Percentiles rank a stretch among this genome's conserved stretches.
Conservation (phyloP, 345 rosid genomes). For the Lepidium didymum region DNA sequence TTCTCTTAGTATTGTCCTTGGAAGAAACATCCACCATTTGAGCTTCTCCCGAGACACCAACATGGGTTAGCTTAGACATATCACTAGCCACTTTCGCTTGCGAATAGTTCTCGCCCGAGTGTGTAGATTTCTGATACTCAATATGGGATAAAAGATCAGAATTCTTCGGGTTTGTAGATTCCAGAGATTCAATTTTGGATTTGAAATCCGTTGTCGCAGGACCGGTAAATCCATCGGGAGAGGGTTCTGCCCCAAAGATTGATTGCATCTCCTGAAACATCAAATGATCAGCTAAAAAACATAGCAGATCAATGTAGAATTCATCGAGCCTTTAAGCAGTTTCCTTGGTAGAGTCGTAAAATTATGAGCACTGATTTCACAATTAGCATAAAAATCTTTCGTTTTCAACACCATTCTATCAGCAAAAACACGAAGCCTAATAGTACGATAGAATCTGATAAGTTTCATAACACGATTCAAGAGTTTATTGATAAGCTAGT, state of each 20-base stretch:
- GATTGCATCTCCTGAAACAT: constrained; percentile 71
- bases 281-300: neutral
- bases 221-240: constrained; percentile 39
- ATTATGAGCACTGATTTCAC: neutral
- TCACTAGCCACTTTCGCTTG: constrained; percentile 7
- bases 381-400: neutral
- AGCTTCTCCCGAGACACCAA: constrained; percentile 62
- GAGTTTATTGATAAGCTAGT: neutral
- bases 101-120: constrained; percentile 13
- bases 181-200: constrained; percentile 21
- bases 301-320: neutral
- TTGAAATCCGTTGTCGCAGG: constrained; percentile 26
- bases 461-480: neutral
- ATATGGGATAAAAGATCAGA: neutral
- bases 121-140: neutral
- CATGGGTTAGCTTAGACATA: constrained; percentile 44
- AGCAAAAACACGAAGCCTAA: neutral
- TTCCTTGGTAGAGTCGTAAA: neutral
- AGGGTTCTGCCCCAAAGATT: constrained; percentile 68
- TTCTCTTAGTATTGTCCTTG: constrained; percentile 56
- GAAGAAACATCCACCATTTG: constrained; percentile 94
- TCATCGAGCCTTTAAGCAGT: neutral
- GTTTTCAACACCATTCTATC: neutral
- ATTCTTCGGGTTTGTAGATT: constrained; percentile 10
- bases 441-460: neutral